These are phyloP conservation scores for Malania oleifera DNA, from an alignment of 164 flowering plant species.

Conservation along the genomic window DNA sequence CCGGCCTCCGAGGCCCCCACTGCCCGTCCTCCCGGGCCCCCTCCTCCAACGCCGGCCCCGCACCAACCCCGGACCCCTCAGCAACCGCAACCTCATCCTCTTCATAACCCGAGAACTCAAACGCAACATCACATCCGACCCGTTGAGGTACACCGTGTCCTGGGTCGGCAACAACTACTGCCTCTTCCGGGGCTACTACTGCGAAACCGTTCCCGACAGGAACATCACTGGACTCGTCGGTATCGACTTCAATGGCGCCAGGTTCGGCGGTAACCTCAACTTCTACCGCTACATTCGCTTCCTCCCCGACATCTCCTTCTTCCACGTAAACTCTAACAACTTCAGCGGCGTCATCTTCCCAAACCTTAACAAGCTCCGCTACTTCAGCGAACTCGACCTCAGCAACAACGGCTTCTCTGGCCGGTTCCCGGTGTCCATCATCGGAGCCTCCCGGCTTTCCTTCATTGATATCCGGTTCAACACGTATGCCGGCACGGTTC, in stretches of 20 bases:
- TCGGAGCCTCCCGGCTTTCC: too few relatives aligned
- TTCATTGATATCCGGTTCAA: too few relatives aligned
- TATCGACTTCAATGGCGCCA: not conserved
- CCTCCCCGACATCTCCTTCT: too few relatives aligned
- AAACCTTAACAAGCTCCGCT: too few relatives aligned
- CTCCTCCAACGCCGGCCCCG: constrained; percentile 6
- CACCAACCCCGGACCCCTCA: constrained; percentile 11
- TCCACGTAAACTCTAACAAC: too few relatives aligned
- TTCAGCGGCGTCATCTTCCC: too few relatives aligned
- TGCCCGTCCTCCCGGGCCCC: not conserved
- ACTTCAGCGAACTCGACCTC: too few relatives aligned
- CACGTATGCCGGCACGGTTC: too few relatives aligned
- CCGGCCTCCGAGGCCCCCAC: constrained; percentile 1
- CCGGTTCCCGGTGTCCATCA: too few relatives aligned
- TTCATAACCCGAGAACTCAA: constrained; percentile 9
- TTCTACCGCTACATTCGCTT: not conserved
- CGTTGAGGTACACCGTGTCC: not conserved
- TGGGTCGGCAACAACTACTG: constrained; percentile 18
- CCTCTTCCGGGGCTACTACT: constrained; percentile 12
- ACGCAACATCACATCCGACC: constrained; percentile 14
- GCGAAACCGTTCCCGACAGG: constrained; percentile 13
- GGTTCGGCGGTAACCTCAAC: not conserved
- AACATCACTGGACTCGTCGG: constrained; percentile 5
- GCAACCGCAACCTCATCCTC: constrained; percentile 4
- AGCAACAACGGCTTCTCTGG: too few relatives aligned